Base-by-base conservation (phyloP, 108 stramenopile genomes). In the Mediolabrus comicus region DNA sequence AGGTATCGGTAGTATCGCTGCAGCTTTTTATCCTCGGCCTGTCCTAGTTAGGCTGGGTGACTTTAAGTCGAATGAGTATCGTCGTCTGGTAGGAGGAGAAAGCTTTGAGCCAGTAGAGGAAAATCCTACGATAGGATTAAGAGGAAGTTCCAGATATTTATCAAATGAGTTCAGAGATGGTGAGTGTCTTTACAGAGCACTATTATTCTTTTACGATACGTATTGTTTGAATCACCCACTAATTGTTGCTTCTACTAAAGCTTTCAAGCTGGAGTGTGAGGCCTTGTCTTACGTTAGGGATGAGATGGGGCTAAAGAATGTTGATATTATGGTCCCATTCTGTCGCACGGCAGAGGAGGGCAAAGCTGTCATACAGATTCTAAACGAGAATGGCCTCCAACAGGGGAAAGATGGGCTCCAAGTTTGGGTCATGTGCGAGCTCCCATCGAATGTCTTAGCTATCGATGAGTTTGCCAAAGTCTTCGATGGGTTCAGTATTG, bases 11-110 rank as follows among this genome's bases (percentile, higher is more conserved):
- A 77, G 72, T 51, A 71, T 83, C 36, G 75, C 71, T 13, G 82
- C 82, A 13, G 70, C 70, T 14, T 78, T 71, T 53, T 83, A 79
- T 49, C 82, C 82, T 24, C 61, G 70, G 29, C 77, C 82, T 9
- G 72, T 83, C 4, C 79, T 75, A 24, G 77, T 83, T 28, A 66
- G 82, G 12, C 22, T 83, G 31, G 61, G 70, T n/a, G 82, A 83
- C 58, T 83, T 83, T 55, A 83, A 83, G 38, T 56, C 73, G 0
- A 83, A 83, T 33, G 82, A 83, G 53, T 83, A 83, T 51, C 49
- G 60, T 12, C 63, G 58, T 11, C 32, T 83, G 65, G 54, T 83
- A 31, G 82, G 82, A 34, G 82, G 82, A 11, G 67, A 65, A 34
- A 46, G 66, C 30, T 83, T 83, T 54, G 82, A 83, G 36, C 82